phyloP scores from a whole-genome alignment of 257 asterid genomes.

The Linaria vulgaris region DNA sequence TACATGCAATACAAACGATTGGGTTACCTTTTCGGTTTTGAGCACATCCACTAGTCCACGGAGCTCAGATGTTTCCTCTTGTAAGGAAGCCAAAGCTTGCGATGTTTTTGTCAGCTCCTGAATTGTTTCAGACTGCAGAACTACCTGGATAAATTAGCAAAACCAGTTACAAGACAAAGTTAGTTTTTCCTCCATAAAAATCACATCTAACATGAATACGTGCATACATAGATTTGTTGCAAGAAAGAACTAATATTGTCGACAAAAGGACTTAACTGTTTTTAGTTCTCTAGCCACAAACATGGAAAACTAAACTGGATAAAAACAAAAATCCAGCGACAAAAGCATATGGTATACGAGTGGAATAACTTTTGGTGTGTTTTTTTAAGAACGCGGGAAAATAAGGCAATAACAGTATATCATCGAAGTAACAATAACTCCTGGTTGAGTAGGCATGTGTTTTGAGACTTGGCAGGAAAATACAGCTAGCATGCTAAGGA shows the following conservation, averaged over 20 bases:
- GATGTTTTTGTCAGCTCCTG: constrained; percentile 93
- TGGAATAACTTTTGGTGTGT: background rate
- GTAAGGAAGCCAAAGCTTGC: constrained; percentile 62
- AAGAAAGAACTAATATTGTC: background rate
- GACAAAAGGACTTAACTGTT: background rate
- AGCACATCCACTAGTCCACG: constrained; percentile 57
- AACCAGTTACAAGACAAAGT: constrained; percentile 1
- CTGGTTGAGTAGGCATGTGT: no score
- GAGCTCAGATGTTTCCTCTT: constrained; percentile 72
- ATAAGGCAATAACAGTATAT: no score
- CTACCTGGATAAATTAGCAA: constrained; percentile 47
- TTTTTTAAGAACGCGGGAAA: background rate
- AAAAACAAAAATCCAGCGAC: background rate
- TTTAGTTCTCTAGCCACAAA: background rate
- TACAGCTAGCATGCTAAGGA: background rate
- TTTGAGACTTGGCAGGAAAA: background rate
- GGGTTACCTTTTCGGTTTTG: constrained; percentile 47
- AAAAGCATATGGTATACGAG: no score
- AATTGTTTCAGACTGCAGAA: constrained; percentile 90
- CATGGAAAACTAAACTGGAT: background rate
- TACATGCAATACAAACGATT: constrained; percentile 3
- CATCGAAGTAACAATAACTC: no score
- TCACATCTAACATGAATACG: constrained; percentile 6
- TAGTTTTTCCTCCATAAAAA: background rate
- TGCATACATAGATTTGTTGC: background rate